Evolutionary conservation across 2,329 filamentous ascomycete genomes (phyloP).

Genomic region (Penicillium sp.): DNA sequence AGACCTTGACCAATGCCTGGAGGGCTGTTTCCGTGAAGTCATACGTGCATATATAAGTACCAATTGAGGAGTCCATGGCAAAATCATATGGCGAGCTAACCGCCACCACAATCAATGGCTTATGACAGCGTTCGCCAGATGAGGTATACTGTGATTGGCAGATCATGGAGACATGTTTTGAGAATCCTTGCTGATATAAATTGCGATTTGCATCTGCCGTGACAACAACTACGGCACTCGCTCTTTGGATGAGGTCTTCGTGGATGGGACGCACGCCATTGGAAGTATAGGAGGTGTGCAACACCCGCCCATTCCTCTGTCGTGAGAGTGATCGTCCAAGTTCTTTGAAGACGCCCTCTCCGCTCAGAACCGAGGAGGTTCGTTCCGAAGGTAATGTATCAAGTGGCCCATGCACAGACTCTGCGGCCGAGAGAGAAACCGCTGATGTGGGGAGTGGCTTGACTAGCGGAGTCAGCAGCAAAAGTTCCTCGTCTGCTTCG

Average conservation of each 20-base stretch:
- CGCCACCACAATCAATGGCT: conserved; percentile 84
- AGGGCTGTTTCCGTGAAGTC: conserved; percentile 94
- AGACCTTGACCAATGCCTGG: conserved; percentile 74
- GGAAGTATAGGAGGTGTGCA: conserved; percentile 93
- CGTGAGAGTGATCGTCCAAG: conserved; percentile 83
- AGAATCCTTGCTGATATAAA: conserved; percentile 89
- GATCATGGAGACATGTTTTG: conserved; percentile 94
- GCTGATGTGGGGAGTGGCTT: conserved; percentile 90
- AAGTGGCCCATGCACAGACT: conserved; percentile 47
- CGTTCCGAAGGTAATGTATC: conserved; percentile 58
- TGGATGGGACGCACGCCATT: conserved; percentile 90
- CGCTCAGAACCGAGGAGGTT: conserved; percentile 73
- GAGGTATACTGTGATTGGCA: conserved; percentile 54
- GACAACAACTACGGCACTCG: conserved; percentile 82
- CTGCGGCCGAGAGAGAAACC: conserved; percentile 66
- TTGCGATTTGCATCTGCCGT: conserved; percentile 94
- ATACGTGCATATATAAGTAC: conserved; percentile 92
- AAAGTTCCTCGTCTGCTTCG: conserved; percentile 80
- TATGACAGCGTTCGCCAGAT: conserved; percentile 55
- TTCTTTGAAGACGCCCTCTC: conserved; percentile 88
- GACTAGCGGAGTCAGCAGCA: conserved; percentile 82
- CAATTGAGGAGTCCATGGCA: conserved; percentile 84
- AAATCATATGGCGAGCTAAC: conserved; percentile 97
- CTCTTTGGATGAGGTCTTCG: conserved; percentile 85
- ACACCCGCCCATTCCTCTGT: conserved; percentile 76